Evolutionary conservation across 768 basidiomycete genomes (phyloP), one percentile per base, ranked within the genome.

Genomic region (Lentinus brumalis): DNA sequence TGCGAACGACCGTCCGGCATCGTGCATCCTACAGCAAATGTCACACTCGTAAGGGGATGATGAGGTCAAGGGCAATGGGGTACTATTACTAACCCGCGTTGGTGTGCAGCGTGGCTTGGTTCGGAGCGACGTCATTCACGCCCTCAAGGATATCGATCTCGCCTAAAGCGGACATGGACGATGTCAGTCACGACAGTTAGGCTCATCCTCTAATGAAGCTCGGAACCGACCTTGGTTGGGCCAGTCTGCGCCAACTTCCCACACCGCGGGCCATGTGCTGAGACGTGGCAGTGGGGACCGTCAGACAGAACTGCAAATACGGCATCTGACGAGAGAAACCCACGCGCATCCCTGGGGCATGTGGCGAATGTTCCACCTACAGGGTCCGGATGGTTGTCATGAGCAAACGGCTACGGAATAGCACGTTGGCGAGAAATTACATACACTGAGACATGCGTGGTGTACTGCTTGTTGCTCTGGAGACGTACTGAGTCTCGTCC

Each of bases 401-500:
- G 21, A 47, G 46, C 46, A 26, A 18, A 47, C 4, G 9, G 9
- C 49, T 21, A 50, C 30, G 39, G 9, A 16, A 29, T 39, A 29
- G 21, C 2, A 12, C 16, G 38, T 35, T 21, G 26, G 11, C 5
- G 30, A 21, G 30, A 29, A 16, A 56, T 45, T 41, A 61, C 73
- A 44, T 59, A 72, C 71, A 70, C 66, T 5, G 62, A 59, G 49
- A 70, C 85, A 40, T 81, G 78, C 14, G 78, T 85, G 4, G 74
- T 77, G 61, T 81, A 88, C 39, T 73, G 64, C 53, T 83, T 82
- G 62, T 83, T 82, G 12, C 83, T 83, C 56, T 69, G 70, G 40
- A 89, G 70, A 39, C 86, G 78, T 53, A 88, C 83, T 31, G 83
- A 85, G 69, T 86, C 80, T 18, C 87, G 76, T 3, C 87, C 86